A percentile compares a stretch with the other conserved stretches of the same genome.
These are phyloP conservation scores for Kalanchoe fedtschenkoi DNA, from an alignment of 164 flowering plant genomes.

Conservation along the genomic window DNA sequence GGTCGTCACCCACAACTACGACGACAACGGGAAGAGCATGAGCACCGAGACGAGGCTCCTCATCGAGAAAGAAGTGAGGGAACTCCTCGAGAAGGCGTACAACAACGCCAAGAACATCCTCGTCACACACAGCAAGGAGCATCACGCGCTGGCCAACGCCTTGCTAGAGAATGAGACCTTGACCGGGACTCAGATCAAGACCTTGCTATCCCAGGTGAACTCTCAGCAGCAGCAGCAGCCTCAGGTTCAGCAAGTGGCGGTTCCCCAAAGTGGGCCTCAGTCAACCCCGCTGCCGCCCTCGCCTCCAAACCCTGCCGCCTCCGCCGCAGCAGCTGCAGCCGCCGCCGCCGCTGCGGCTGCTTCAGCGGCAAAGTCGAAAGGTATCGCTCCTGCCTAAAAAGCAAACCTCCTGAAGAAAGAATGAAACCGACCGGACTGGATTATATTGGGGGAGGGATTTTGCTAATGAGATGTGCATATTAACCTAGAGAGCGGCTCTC, in stretches of 20 bases:
- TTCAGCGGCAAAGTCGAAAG: slow-evolving; percentile 70
- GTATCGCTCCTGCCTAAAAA: slow-evolving; percentile 41
- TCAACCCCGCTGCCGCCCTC: slow-evolving; percentile 51
- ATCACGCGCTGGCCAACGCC: slow-evolving; percentile 81
- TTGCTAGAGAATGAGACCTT: slow-evolving; percentile 85
- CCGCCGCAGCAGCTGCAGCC: slow-evolving; percentile 67
- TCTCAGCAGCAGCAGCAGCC: slow-evolving; percentile 37
- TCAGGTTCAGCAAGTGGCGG: slow-evolving; percentile 24
- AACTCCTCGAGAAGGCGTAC: slow-evolving; percentile 61
- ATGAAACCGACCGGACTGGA: too few species aligned
- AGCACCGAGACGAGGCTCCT: slow-evolving; percentile 85
- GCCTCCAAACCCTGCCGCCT: slow-evolving; percentile 46
- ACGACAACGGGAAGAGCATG: slow-evolving; percentile 82
- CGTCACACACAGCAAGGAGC: slow-evolving; percentile 61
- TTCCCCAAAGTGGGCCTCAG: slow-evolving; percentile 30
- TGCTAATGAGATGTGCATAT: too few species aligned
- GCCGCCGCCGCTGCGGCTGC: slow-evolving; percentile 61
- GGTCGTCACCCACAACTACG: slow-evolving; percentile 66
- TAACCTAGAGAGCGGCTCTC: too few species aligned
- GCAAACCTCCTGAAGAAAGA: too few species aligned
- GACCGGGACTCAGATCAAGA: slow-evolving; percentile 67
- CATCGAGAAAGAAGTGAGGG: slow-evolving; percentile 65
- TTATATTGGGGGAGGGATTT: too few species aligned
- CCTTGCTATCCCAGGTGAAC: slow-evolving; percentile 46
- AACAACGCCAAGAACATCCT: slow-evolving; percentile 82